phyloP scores from a whole-genome alignment of 2,329 filamentous ascomycete species.

The Alternaria consortialis region DNA sequence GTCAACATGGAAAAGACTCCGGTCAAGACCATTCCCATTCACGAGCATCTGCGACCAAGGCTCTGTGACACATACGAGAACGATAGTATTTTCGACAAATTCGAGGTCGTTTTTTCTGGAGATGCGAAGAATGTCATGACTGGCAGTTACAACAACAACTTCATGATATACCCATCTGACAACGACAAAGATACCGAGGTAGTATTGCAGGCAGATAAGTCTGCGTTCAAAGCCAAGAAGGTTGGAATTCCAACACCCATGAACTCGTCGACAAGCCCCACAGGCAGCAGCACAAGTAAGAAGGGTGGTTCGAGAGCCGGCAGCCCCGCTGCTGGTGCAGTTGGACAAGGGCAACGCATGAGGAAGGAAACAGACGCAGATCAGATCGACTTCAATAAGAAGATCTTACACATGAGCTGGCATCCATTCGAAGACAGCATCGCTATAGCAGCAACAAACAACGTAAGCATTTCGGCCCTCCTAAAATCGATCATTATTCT shows the following conservation, averaged over 20 bases:
- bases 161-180: conserved; percentile 99
- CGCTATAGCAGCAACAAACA: conserved; percentile 98
- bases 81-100: conserved; percentile 99
- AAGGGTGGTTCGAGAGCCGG: conserved; percentile 88
- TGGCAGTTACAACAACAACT: conserved; percentile 99
- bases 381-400: conserved; percentile 99
- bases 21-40: conserved; percentile 97
- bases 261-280: conserved; percentile 80
- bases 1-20: conserved; percentile 99
- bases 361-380: conserved; percentile 98
- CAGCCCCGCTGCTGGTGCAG: conserved; percentile 77
- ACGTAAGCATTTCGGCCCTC: conserved; percentile 70
- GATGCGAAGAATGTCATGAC: conserved; percentile 99
- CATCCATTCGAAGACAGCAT: conserved; percentile 99
- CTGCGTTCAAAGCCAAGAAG: conserved; percentile 99
- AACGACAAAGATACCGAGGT: conserved; percentile 97
- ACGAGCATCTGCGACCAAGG: conserved; percentile 92
- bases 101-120: conserved; percentile 98
- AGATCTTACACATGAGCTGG: conserved; percentile 99
- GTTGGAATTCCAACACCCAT: conserved; percentile 97
- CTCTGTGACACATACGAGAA: conserved; percentile 99
- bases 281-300: conserved; percentile 74
- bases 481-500: neutral
- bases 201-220: conserved; percentile 97
- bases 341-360: conserved; percentile 89